Conservation (phyloP, 23 red algal species). For the Gracilaria gracilis region DNA sequence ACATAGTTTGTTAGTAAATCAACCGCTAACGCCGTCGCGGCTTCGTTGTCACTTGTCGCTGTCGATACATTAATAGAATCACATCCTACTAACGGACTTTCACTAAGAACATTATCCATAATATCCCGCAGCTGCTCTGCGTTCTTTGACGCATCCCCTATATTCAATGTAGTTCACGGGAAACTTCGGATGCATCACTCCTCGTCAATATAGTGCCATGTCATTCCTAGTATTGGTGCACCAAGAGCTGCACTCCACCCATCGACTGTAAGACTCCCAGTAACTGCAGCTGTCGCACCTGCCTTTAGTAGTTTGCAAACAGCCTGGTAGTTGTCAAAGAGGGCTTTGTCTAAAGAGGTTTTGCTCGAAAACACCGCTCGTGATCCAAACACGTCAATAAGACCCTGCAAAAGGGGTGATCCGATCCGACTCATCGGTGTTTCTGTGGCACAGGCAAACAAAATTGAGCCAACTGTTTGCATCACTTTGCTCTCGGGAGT, state of each 20-base stretch:
- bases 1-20: background rate
- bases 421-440: background rate
- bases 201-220: background rate
- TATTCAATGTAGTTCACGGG: background rate
- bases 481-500: background rate
- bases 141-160: background rate
- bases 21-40: background rate
- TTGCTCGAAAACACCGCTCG: background rate
- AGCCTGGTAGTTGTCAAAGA: background rate
- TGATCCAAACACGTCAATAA: background rate
- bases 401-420: background rate
- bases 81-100: background rate
- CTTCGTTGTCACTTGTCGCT: background rate
- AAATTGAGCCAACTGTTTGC: background rate
- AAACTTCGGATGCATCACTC: background rate
- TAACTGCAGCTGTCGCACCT: background rate
- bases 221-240: background rate
- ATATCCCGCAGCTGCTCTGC: background rate
- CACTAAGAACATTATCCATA: background rate
- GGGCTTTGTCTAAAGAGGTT: background rate
- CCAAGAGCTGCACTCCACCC: constrained; percentile 10
- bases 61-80: background rate
- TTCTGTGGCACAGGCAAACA: background rate
- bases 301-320: background rate
- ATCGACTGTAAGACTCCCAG: background rate